Conservation (phyloP, 2,329 filamentous ascomycete species). For the Ilyonectria robusta region DNA sequence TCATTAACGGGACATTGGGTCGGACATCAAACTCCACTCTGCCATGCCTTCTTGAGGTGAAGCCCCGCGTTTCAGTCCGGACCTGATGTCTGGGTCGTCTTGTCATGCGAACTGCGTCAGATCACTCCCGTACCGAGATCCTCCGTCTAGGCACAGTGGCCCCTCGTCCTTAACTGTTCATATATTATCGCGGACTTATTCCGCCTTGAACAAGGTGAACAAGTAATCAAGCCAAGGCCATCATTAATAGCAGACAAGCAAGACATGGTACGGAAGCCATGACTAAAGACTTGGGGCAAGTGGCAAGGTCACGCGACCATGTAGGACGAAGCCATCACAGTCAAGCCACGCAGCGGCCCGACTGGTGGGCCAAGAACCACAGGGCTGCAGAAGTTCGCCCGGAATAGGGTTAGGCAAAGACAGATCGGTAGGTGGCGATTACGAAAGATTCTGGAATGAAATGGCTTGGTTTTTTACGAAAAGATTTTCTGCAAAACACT, state of each 20-base stretch:
- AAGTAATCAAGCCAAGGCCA: not conserved
- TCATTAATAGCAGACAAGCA: not conserved
- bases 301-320: not conserved
- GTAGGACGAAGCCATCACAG: not conserved
- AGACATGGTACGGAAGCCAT: not conserved
- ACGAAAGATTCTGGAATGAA: not conserved
- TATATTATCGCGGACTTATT: not conserved
- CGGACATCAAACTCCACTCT: conserved; percentile 1
- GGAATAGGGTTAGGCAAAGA: conserved; percentile 3
- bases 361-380: not conserved
- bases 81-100: not conserved
- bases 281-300: not conserved
- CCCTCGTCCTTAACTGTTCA: not conserved
- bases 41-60: not conserved
- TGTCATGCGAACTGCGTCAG: not conserved
- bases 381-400: conserved; percentile 4
- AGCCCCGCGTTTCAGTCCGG: not conserved
- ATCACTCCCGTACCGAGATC: not conserved
- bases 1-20: not conserved
- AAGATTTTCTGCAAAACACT: not conserved
- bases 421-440: not conserved
- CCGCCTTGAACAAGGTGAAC: not conserved
- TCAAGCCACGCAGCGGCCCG: conserved; percentile 7
- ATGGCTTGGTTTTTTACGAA: not conserved
- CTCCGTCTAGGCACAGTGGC: not conserved